Evolutionary conservation across 768 basidiomycete species (phyloP).

Genomic region (Macrolepiota fuliginosa): DNA sequence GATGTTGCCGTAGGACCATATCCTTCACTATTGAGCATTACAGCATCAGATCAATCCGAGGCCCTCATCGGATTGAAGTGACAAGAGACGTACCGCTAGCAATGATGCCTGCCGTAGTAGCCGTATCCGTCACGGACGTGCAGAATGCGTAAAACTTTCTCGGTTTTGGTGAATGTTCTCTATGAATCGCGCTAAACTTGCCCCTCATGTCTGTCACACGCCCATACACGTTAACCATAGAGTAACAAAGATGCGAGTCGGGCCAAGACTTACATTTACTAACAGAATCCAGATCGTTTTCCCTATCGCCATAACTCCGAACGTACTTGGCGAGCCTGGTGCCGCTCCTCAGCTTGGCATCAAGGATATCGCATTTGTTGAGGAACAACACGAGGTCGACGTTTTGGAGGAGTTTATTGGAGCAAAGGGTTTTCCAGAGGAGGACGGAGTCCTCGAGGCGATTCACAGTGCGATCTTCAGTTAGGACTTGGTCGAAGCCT

Average conservation of each 20-base stretch:
- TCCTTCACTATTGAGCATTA: conserved; percentile 53
- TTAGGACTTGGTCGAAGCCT: conserved; percentile 69
- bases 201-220: conserved; percentile 52
- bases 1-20: conserved; percentile 78
- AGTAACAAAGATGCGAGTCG: not conserved
- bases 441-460: conserved; percentile 81
- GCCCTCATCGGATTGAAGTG: conserved; percentile 17
- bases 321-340: conserved; percentile 65
- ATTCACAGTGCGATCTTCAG: conserved; percentile 61
- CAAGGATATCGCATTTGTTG: conserved; percentile 86
- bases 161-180: conserved; percentile 71
- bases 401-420: conserved; percentile 74
- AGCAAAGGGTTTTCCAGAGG: conserved; percentile 86
- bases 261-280: conserved; percentile 58
- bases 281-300: conserved; percentile 67
- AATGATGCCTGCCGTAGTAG: conserved; percentile 73
- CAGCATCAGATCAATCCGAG: conserved; percentile 13
- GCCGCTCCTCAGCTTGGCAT: conserved; percentile 63
- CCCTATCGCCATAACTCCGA: conserved; percentile 67
- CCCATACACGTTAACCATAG: not conserved
- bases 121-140: conserved; percentile 74
- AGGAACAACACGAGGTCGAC: conserved; percentile 84
- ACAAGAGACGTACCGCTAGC: conserved; percentile 56
- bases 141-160: conserved; percentile 78
- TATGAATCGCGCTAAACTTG: conserved; percentile 74